Percentiles rank a stretch among this genome's conserved stretches.
phyloP scores from a whole-genome alignment of 192 early-diverging fungal genomes.

The Spinellus fusiger region DNA sequence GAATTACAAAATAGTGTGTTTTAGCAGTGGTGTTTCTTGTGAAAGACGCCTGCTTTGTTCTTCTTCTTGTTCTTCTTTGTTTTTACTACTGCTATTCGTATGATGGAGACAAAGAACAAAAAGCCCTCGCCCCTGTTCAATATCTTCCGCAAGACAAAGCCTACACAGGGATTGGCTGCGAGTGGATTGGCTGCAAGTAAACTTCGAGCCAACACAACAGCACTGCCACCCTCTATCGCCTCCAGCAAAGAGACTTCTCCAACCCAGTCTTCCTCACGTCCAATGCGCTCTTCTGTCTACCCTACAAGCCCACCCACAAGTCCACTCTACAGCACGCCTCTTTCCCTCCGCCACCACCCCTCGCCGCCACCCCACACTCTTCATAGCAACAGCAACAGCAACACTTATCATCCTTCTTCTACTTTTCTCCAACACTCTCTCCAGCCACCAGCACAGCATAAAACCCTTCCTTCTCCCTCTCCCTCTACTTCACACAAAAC shows the following conservation, averaged over 20 bases:
- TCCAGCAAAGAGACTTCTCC: background rate
- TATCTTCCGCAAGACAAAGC: slow-evolving; percentile 11
- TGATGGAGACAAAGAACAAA: background rate
- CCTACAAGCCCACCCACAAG: background rate
- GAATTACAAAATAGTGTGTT: no score
- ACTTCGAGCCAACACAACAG: background rate
- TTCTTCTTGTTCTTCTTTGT: background rate
- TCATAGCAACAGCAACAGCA: background rate
- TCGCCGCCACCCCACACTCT: background rate
- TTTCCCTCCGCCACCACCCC: background rate
- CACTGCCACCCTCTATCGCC: slow-evolving; percentile 3
- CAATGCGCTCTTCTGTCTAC: background rate
- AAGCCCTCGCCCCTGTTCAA: slow-evolving; percentile 13
- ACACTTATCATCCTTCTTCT: background rate
- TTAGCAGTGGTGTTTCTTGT: no score
- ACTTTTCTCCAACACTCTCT: background rate
- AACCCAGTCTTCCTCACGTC: background rate
- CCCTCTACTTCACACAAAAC: background rate
- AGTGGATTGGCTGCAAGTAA: no score
- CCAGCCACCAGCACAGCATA: background rate
- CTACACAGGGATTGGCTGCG: no score
- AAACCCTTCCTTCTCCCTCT: background rate
- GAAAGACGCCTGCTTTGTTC: background rate
- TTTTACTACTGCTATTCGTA: background rate
- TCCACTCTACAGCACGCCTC: no score